These are phyloP conservation scores for Alnus rubra DNA, from an alignment of 306 rosid genomes.

Conservation along the genomic window DNA sequence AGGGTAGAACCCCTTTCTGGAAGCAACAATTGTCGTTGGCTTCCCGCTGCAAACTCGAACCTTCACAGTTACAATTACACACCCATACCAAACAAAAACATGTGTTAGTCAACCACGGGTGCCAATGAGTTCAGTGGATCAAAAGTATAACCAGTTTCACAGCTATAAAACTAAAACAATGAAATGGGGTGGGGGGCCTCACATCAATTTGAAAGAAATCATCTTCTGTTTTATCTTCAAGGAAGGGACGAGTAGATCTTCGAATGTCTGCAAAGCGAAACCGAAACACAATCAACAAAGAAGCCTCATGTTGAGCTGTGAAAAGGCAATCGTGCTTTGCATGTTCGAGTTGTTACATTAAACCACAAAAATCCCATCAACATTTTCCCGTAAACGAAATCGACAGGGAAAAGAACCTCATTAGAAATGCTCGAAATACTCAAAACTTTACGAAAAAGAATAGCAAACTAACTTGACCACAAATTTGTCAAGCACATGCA, in stretches of 20 bases:
- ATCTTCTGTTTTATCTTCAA: constrained; percentile 79
- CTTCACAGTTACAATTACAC: constrained; percentile 43
- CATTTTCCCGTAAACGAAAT: background rate
- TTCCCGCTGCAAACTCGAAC: constrained; percentile 93
- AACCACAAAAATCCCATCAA: background rate
- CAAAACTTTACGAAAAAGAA: background rate
- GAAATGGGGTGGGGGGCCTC: constrained; percentile 18
- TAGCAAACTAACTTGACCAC: background rate
- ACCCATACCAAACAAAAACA: constrained; percentile 18
- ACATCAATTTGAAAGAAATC: constrained; percentile 97
- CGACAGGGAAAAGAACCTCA: background rate
- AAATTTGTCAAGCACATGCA: background rate
- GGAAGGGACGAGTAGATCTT: constrained; percentile 85
- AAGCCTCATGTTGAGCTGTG: background rate
- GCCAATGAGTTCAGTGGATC: background rate
- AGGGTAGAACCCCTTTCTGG: constrained; percentile 86
- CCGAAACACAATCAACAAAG: constrained; percentile 11
- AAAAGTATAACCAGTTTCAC: background rate
- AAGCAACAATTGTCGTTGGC: constrained; percentile 83
- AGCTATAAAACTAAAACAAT: background rate
- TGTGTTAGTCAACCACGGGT: constrained; percentile 15
- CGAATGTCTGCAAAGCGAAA: constrained; percentile 67
- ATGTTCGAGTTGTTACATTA: background rate
- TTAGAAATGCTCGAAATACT: background rate
- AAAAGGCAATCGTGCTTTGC: background rate